Percentiles rank a stretch among this genome's conserved stretches.
Evolutionary conservation across 495 filamentous ascomycete genomes (phyloP).

Genomic region (Daldinia grandis): DNA sequence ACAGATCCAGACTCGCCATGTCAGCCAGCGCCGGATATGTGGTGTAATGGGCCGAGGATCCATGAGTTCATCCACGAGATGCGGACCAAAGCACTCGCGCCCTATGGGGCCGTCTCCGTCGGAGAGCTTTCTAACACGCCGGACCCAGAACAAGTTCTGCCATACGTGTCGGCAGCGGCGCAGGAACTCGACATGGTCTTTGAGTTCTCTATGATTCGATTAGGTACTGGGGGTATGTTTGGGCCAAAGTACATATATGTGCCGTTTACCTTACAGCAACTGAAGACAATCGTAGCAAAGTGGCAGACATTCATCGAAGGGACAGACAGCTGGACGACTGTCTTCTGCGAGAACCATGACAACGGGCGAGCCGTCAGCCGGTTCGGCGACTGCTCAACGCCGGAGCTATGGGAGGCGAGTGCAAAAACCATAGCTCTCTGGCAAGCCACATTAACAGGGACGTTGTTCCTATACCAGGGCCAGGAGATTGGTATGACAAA

Average conservation of each 20-base stretch:
- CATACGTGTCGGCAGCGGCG: slow-evolving; percentile 64
- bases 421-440: slow-evolving; percentile 72
- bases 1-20: slow-evolving; percentile 50
- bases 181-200: slow-evolving; percentile 80
- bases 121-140: slow-evolving; percentile 75
- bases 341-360: slow-evolving; percentile 80
- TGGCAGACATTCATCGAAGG: slow-evolving; percentile 75
- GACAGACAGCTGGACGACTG: slow-evolving; percentile 76
- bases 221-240: slow-evolving; percentile 57
- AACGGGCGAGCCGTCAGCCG: slow-evolving; percentile 70
- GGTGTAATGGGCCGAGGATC: slow-evolving; percentile 70
- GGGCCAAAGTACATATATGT: slow-evolving; percentile 51
- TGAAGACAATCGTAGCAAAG: slow-evolving; percentile 67
- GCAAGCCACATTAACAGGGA: slow-evolving; percentile 68
- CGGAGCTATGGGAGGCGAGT: slow-evolving; percentile 54
- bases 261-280: slow-evolving; percentile 59
- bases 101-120: slow-evolving; percentile 74
- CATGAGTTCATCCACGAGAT: slow-evolving; percentile 73
- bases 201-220: slow-evolving; percentile 71
- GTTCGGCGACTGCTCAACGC: slow-evolving; percentile 58
- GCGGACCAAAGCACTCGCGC: slow-evolving; percentile 65
- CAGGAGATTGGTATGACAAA: slow-evolving; percentile 82
- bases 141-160: slow-evolving; percentile 64
- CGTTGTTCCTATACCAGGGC: slow-evolving; percentile 78
- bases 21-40: slow-evolving; percentile 61